Evolutionary conservation across 768 basidiomycete species (phyloP), one percentile per base, ranked within the genome.

Genomic region (Termitomyces sp.): DNA sequence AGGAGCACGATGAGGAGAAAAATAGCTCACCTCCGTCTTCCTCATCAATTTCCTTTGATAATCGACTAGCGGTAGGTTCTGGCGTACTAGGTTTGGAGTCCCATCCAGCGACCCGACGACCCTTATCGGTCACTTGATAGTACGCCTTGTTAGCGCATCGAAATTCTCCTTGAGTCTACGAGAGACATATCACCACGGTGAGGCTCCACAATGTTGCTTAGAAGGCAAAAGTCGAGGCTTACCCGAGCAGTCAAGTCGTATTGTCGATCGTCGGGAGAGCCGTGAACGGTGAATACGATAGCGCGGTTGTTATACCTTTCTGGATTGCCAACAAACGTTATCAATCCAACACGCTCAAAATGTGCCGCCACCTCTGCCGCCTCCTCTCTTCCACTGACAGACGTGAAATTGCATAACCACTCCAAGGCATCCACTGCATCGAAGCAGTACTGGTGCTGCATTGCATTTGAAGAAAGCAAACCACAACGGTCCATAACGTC

Each of bases 401-500:
- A 88, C 4, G 90, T 85, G 65, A 85, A 89, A 65, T 92, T 89
- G 64, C 85, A 81, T 48, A 92, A 77, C 90, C 90, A 92, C 68
- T 90, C 88, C 54, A 89, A 72, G 0, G 84, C 87, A 26, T 77
- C 76, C 54, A 83, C 77, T 28, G 90, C 87, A 20, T 80, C 69
- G 66, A 92, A 90, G 58, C 85, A 84, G 62, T 80, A 72, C 4
- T 59, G 55, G 7, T 53, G 54, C 7, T 54, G 56, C 16, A 53
- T 42, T 14, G 53, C 53, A 28, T 48, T 62, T 38, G 44, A 51
- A 10, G 20, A 53, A 38, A 24, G 44, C 30, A 26, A 20, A 16
- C 44, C 57, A 4, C 51, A 53, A 18, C 58, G 61, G 32, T 57
- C 56, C 12, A 44, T 54, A 24, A 55, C 14, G 8, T 50, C 43